These are phyloP conservation scores for Camptophora hylomeconis DNA, from an alignment of 2,329 filamentous ascomycete genomes.

Conservation along the genomic window DNA sequence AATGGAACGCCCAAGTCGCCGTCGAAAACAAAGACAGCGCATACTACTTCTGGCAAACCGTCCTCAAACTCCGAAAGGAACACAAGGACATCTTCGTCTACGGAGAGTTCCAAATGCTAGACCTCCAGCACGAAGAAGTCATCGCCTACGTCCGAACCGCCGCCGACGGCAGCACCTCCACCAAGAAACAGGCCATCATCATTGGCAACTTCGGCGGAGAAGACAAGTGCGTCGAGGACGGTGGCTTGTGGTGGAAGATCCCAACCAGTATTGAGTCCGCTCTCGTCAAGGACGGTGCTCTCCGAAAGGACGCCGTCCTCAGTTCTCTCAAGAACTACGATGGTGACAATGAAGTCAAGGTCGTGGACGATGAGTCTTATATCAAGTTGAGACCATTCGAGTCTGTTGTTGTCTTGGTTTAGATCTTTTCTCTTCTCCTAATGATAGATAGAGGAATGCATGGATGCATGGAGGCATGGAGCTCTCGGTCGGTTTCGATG, in stretches of 20 bases:
- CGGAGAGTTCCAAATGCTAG: slow-evolving; percentile 15
- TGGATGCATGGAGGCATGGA: too few relatives aligned
- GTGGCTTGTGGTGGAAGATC: slow-evolving; percentile 9
- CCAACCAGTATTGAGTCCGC: slow-evolving; percentile 5
- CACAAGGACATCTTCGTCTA: slow-evolving; percentile 42
- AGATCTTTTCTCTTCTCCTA: too few relatives aligned
- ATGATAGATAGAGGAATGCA: too few relatives aligned
- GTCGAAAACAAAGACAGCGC: slow-evolving; percentile 31
- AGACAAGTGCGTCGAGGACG: too few relatives aligned
- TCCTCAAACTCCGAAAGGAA: slow-evolving; percentile 41
- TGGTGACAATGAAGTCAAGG: slow-evolving; percentile 6
- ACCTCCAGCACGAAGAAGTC: slow-evolving; percentile 5
- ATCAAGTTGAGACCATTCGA: slow-evolving; percentile 9
- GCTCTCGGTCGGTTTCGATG: too few relatives aligned
- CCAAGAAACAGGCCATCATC: slow-evolving; percentile 9
- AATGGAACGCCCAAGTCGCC: slow-evolving; percentile 47
- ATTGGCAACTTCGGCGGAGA: slow-evolving; percentile 11
- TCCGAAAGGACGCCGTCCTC: slow-evolving; percentile 6
- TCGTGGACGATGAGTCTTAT: slow-evolving; percentile 2
- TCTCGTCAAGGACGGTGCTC: slow-evolving; percentile 5
- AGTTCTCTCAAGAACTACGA: slow-evolving; percentile 13
- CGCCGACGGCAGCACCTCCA: slow-evolving; percentile 1
- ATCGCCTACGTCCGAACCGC: slow-evolving; percentile 10
- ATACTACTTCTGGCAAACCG: slow-evolving; percentile 48
- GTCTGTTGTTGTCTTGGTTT: slow-evolving; percentile 8